Conservation (phyloP, 257 asterid genomes). For the Solanum ahanhuiri region DNA sequence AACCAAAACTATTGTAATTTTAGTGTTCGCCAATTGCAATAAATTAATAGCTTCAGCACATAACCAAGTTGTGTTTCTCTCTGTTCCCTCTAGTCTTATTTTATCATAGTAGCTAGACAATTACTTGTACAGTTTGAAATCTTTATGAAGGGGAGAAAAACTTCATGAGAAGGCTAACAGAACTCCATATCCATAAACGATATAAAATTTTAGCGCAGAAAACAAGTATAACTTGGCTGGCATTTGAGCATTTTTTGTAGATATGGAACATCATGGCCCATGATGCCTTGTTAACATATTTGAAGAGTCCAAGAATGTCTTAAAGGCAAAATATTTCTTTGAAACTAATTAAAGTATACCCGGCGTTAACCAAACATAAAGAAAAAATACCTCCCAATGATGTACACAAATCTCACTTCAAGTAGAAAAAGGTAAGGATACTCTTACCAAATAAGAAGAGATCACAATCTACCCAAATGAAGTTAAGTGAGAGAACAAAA, state of each 20-base stretch:
- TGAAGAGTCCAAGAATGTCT: background rate
- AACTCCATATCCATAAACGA: background rate
- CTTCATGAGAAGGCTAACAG: background rate
- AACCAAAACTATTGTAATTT: background rate
- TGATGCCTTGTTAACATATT: background rate
- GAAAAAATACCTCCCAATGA: background rate
- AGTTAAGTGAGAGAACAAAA: background rate
- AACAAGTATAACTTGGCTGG: background rate
- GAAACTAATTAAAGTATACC: background rate
- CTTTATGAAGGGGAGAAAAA: background rate
- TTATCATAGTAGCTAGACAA: background rate
- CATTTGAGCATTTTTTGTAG: background rate
- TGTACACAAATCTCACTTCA: background rate
- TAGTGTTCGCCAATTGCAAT: background rate
- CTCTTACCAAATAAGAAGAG: background rate
- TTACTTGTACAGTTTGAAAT: background rate
- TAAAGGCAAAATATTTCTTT: background rate
- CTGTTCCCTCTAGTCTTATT: background rate
- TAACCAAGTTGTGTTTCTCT: background rate
- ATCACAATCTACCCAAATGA: background rate
- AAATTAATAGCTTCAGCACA: background rate
- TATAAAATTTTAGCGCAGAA: background rate
- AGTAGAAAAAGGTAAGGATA: background rate
- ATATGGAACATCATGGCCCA: background rate
- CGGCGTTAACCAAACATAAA: background rate